Base-by-base conservation (phyloP, 768 basidiomycete genomes). In the Serendipita indica region DNA sequence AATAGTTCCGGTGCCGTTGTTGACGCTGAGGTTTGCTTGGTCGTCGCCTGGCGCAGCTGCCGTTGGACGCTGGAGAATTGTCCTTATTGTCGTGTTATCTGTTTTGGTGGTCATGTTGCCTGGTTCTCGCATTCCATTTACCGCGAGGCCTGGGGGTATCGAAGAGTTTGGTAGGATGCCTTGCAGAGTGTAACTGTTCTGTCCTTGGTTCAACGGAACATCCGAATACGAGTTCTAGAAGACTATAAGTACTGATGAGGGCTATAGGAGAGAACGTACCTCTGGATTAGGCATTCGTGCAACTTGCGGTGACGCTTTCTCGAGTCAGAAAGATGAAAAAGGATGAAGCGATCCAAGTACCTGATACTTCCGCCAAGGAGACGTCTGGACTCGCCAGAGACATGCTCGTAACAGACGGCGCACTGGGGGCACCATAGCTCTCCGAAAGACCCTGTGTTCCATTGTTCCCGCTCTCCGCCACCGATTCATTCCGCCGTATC, bases 391-490 rank as follows among this genome's bases (percentile, higher is more conserved):
- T 54, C 7, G 49, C 49, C 49, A 54, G 32, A 20, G 49, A 54
- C 49, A 54, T 54, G 30, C 49, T 54, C n/a, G 49, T 54, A 30
- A 54, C 49, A 33, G 22, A 25, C 12, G 45, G 45, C 25, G 45
- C 45, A 27, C 45, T 46, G 7, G 41, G 41, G 2, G 49, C 49
- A n/a, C 49, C 22, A 54, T 54, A 54, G 49, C 49, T 54, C n/a
- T 33, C 49, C 20, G 49, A 28, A 3, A 28, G 25, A 10, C 22
- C 20, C 30, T 22, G n/a, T n/a, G 18, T n/a, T 2, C 41, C 41
- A n/a, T 43, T 43, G n/a, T 43, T 43, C 22, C 10, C 49, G 32
- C 49, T 28, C 20, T 28, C 25, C 3, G 30, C 43, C 25, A 59
- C 58, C 16, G 49, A 16, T 1, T 54, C 49, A 3, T 30, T 30